A percentile compares a stretch with the other conserved stretches of the same genome.
These are phyloP conservation scores for Phragmites australis DNA, from an alignment of 176 grass and related monocot species.

Conservation along the genomic window DNA sequence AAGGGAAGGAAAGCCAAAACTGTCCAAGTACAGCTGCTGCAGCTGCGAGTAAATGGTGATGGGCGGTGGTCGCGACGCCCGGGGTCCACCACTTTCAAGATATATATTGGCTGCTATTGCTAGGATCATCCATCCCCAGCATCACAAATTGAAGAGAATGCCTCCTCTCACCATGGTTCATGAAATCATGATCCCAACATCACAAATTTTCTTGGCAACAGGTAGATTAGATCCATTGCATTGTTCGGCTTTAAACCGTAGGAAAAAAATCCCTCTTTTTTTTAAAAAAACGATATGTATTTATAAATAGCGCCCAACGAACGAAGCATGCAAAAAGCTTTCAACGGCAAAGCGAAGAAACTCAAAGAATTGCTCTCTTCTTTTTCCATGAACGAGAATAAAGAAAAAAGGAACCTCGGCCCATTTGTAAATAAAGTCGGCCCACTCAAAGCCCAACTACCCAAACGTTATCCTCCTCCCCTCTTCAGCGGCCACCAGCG, in stretches of 20 bases:
- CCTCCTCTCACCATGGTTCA: background rate
- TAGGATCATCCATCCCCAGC: background rate
- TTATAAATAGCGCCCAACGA: no score
- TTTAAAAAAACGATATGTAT: no score
- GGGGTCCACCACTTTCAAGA: constrained; percentile 4
- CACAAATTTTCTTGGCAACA: no score
- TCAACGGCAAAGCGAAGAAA: no score
- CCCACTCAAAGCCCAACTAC: background rate
- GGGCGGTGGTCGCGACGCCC: background rate
- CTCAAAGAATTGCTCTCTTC: no score
- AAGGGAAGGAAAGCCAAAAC: background rate
- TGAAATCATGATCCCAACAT: no score
- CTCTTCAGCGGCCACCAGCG: background rate
- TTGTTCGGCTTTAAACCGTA: no score
- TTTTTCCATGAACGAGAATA: no score
- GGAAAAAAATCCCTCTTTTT: no score
- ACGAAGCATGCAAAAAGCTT: no score
- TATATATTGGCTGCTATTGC: constrained; percentile 15
- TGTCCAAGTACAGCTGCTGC: constrained; percentile 15
- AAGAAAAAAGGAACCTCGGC: background rate
- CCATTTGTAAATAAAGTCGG: background rate
- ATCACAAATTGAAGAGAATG: background rate
- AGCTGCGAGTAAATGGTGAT: constrained; percentile 25
- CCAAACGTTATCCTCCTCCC: constrained; percentile 22
- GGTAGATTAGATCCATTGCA: no score